phyloP scores from a whole-genome alignment of 805 yeast species.

The Isabelozyma pseudorhagii region DNA sequence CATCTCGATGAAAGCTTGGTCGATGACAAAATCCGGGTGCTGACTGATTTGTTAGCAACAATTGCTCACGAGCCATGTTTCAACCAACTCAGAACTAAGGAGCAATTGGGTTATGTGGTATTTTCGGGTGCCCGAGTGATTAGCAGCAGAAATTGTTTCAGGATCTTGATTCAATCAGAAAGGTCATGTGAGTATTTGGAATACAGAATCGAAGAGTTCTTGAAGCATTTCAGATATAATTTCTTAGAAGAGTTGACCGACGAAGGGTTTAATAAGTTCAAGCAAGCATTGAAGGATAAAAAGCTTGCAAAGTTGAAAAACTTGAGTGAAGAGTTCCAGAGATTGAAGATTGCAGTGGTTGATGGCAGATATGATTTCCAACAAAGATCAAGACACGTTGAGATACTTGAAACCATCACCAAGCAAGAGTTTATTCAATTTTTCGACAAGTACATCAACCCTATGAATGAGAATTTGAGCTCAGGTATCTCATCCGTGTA shows the following conservation, averaged over 20 bases:
- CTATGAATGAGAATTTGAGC: conserved; percentile 1
- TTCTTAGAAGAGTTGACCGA: conserved; percentile 46
- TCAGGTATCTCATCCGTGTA: conserved; percentile 54
- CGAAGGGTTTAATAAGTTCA: conserved; percentile 66
- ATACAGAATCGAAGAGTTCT: conserved; percentile 68
- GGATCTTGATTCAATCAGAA: conserved; percentile 83
- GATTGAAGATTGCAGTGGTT: conserved; percentile 65
- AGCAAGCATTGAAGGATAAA: conserved; percentile 62
- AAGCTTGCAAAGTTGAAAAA: conserved; percentile 74
- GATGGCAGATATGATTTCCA: conserved; percentile 79
- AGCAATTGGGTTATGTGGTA: conserved; percentile 93
- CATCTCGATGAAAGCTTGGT: conserved; percentile 52
- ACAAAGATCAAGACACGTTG: conserved; percentile 55
- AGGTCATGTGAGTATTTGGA: conserved; percentile 71
- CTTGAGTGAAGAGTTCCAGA: conserved; percentile 67
- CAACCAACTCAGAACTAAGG: conserved; percentile 85
- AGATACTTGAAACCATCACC: conserved; percentile 48
- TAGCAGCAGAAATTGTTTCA: conserved; percentile 68
- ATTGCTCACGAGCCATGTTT: conserved; percentile 85
- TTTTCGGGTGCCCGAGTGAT: conserved; percentile 70
- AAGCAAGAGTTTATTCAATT: conserved; percentile 57
- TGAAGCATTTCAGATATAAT: conserved; percentile 44
- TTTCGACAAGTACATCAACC: conserved; percentile 43
- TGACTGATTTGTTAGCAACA: conserved; percentile 66
- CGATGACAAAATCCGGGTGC: conserved; percentile 34